Evolutionary conservation across 495 filamentous ascomycete genomes (phyloP).

Genomic region (Ramalina intermedia): DNA sequence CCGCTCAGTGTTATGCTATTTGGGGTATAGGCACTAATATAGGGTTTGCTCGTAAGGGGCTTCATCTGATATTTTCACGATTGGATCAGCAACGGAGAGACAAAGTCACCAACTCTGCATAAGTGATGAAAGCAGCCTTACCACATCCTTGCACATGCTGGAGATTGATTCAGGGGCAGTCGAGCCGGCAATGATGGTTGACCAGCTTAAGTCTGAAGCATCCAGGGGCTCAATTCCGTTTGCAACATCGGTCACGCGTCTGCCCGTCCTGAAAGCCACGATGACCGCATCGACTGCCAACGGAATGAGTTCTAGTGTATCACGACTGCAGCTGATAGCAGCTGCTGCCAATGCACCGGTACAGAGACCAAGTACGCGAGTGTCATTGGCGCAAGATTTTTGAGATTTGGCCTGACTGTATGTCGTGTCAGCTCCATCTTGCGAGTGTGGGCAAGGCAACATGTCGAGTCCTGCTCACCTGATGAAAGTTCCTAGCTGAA

Average conservation of each 20-base stretch:
- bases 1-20: conserved; percentile 15
- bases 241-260: conserved; percentile 11
- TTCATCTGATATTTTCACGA: conserved; percentile 7
- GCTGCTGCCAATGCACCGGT: conserved; percentile 49
- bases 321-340: conserved; percentile 42
- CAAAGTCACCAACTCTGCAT: too few relatives aligned
- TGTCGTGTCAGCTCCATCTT: too few relatives aligned
- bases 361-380: conserved; percentile 29
- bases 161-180: conserved; percentile 6
- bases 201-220: conserved; percentile 13
- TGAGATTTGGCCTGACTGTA: conserved; percentile 1
- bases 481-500: conserved; percentile 21
- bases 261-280: conserved; percentile 35
- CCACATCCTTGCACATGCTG: conserved; percentile 7
- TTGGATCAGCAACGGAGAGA: too few relatives aligned
- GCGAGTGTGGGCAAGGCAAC: too few relatives aligned
- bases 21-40: conserved; percentile 15
- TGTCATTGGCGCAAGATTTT: not conserved
- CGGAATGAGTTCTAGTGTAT: conserved; percentile 38
- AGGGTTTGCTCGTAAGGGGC: conserved; percentile 12
- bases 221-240: not conserved
- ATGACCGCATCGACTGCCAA: conserved; percentile 42
- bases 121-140: too few relatives aligned
- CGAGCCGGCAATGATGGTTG: conserved; percentile 11
- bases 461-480: conserved; percentile 7